Evolutionary conservation across 768 basidiomycete genomes (phyloP), one percentile per base, ranked within the genome.

Genomic region (Pluteus cervinus): DNA sequence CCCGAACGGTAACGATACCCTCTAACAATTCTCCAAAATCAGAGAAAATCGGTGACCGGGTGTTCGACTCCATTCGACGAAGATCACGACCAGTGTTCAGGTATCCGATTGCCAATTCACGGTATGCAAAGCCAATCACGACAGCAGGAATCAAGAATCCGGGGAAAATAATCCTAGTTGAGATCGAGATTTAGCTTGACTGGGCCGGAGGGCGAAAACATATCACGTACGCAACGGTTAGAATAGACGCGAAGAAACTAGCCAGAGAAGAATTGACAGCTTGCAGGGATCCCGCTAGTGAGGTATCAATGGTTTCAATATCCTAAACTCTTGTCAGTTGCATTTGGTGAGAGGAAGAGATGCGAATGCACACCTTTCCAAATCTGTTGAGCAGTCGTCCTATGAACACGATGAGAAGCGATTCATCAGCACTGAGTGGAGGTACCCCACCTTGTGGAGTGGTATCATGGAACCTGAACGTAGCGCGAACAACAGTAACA

Each of bases 301-400:
- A 80, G 0, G 70, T 69, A 52, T 94, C 92, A 14, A 94, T 84
- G 0, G 86, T 90, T 57, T 91, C 89, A 24, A 93, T 72, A 50
- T 94, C 89, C 65, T 81, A 43, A 37, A 18, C 33, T 21, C 15
- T 10, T 0, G 18, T 29, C 7, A 39, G 33, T 18, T 9, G 28
- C 24, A 43, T 12, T 24, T 29, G 12, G 17, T 38, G n/a, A 33
- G 44, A n/a, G n/a, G n/a, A n/a, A n/a, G n/a, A n/a, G n/a, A n/a
- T n/a, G n/a, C n/a, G n/a, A n/a, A 16, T 22, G 29, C 51, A 35
- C 29, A 72, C 75, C 57, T 80, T 83, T 50, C 78, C 82, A 51
- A 92, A 91, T 4, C 89, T 75, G 57, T 91, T 92, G 47, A 92
- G 67, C 72, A 92, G 81, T 3, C 86, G 81, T 25, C 87, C 86